Percentiles rank a stretch among this genome's conserved stretches.
Evolutionary conservation across 2,329 filamentous ascomycete species (phyloP).

Genomic region (Huntiella bhutanensis): DNA sequence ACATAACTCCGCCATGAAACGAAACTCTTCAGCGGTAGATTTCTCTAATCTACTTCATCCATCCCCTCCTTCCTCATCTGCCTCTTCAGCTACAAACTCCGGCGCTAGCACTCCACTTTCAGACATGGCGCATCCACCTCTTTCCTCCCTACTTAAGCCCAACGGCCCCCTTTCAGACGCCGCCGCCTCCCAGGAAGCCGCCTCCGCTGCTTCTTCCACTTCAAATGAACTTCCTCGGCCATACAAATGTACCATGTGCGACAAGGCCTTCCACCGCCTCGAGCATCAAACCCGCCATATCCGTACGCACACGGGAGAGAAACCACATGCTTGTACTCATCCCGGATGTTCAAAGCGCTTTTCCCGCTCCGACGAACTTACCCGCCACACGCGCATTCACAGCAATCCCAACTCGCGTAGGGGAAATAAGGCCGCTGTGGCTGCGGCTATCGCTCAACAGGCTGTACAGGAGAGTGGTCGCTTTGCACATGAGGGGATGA

Average conservation of each 20-base stretch:
- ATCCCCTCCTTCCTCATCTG: conserved; percentile 7
- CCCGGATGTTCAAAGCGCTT: conserved; percentile 95
- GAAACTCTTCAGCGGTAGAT: conserved; percentile 53
- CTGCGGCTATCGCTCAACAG: conserved; percentile 78
- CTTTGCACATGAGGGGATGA: conserved; percentile 60
- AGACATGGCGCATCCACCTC: conserved; percentile 9
- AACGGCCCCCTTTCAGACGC: conserved; percentile 37
- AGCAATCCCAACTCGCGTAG: conserved; percentile 94
- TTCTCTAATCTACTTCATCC: conserved; percentile 60
- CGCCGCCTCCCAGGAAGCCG: conserved; percentile 25
- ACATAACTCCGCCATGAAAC: conserved; percentile 48
- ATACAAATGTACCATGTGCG: conserved; percentile 96
- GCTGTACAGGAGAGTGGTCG: conserved; percentile 73
- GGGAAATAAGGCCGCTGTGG: conserved; percentile 57
- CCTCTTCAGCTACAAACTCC: conserved; percentile 9
- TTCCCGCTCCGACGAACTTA: conserved; percentile 88
- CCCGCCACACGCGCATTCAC: conserved; percentile 92
- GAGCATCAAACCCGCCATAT: conserved; percentile 89
- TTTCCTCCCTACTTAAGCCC: conserved; percentile 31
- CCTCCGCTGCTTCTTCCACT: conserved; percentile 10
- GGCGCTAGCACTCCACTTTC: conserved; percentile 9
- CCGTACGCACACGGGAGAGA: conserved; percentile 92
- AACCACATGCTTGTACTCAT: conserved; percentile 90
- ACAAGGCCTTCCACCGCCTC: conserved; percentile 94
- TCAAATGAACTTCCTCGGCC: conserved; percentile 65